Percentiles rank a stretch among this genome's conserved stretches.
phyloP scores from a whole-genome alignment of 2,329 filamentous ascomycete species.

The Botrytis paeoniae region DNA sequence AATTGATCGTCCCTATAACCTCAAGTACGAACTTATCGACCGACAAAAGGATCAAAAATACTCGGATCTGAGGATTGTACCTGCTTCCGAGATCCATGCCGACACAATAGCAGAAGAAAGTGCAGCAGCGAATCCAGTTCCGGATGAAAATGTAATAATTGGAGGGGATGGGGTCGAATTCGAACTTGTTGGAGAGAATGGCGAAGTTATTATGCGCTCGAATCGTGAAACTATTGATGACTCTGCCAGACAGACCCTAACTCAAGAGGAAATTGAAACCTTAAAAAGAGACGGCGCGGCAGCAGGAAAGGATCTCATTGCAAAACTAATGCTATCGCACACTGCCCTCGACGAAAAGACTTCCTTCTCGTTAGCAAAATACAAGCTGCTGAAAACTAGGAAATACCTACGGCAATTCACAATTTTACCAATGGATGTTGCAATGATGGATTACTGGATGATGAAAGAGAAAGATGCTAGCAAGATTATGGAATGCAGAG shows the following conservation, averaged over 20 bases:
- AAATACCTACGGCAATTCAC: constrained; percentile 92
- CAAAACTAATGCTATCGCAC: constrained; percentile 89
- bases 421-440: constrained; percentile 77
- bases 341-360: constrained; percentile 92
- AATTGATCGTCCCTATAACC: constrained; percentile 83
- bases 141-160: constrained; percentile 44
- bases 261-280: constrained; percentile 67
- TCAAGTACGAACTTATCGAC: constrained; percentile 87
- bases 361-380: constrained; percentile 88
- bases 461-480: constrained; percentile 75
- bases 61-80: constrained; percentile 71
- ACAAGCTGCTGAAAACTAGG: constrained; percentile 88
- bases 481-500: constrained; percentile 80
- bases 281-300: constrained; percentile 70
- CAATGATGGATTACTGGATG: constrained; percentile 71
- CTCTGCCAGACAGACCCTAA: constrained; percentile 69
- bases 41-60: constrained; percentile 61
- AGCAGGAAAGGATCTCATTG: constrained; percentile 84
- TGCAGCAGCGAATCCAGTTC: constrained; percentile 42
- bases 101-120: constrained; percentile 62
- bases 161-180: constrained; percentile 46
- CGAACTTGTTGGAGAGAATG: constrained; percentile 47
- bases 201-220: constrained; percentile 53
- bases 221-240: constrained; percentile 60
- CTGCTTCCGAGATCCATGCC: constrained; percentile 77